These are phyloP conservation scores for Bipolaris zeicola DNA, from an alignment of 2,329 filamentous ascomycete species.

Conservation along the genomic window DNA sequence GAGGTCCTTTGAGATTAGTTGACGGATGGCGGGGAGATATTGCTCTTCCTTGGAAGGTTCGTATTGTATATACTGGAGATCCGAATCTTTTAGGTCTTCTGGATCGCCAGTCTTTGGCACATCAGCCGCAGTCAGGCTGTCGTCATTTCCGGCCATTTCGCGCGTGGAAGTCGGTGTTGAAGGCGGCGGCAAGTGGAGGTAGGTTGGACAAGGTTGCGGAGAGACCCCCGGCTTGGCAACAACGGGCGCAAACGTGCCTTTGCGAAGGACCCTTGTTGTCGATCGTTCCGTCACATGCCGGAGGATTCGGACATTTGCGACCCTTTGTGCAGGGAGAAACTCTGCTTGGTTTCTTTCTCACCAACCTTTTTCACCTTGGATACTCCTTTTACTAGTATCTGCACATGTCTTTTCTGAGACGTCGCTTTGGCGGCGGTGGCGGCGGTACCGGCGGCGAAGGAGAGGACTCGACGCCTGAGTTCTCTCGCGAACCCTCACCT, in stretches of 20 bases:
- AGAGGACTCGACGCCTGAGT: constrained; percentile 35
- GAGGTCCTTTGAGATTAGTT: constrained; percentile 92
- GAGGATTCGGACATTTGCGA: constrained; percentile 3
- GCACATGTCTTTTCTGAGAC: constrained; percentile 47
- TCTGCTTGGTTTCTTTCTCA: not conserved
- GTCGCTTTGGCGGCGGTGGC: constrained; percentile 44
- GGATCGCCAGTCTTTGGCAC: not conserved
- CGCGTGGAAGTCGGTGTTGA: not conserved
- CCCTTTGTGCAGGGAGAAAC: not conserved
- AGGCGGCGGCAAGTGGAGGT: constrained; percentile 7
- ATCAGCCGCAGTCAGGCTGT: not conserved
- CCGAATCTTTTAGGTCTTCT: constrained; percentile 30
- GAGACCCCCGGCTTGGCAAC: constrained; percentile 11
- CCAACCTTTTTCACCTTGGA: not conserved
- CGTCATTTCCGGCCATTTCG: constrained; percentile 10
- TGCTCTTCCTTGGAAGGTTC: constrained; percentile 63
- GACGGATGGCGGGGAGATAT: constrained; percentile 84
- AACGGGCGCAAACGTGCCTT: not conserved
- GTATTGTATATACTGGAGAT: constrained; percentile 65
- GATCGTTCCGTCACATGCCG: constrained; percentile 24
- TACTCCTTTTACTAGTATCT: not conserved
- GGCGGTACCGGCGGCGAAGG: constrained; percentile 15
- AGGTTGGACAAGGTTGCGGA: constrained; percentile 1
- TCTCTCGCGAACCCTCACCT: constrained; percentile 46
- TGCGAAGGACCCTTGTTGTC: constrained; percentile 4